Evolutionary conservation across 2,329 filamentous ascomycete genomes (phyloP), one percentile per base, ranked within the genome.

Genomic region (Sclerotinia nivalis): DNA sequence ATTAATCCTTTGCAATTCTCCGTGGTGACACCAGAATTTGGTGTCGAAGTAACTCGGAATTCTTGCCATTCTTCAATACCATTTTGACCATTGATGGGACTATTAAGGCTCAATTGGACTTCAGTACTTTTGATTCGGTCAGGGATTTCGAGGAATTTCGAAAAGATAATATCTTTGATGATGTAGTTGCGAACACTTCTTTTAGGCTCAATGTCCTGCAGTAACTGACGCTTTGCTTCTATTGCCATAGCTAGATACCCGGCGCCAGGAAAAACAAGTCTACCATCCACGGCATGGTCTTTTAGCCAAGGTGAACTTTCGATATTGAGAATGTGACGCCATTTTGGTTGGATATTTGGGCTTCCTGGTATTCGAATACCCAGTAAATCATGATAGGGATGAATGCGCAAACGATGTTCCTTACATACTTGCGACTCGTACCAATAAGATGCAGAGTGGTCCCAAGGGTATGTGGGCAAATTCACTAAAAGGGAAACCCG

Each of bases 391-490:
- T 55, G 49, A 45, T 58, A 58, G 4, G 64, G 64, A 47, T 66
- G 20, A 20, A 3, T 5, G 18, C 64, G 34, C 2, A 56, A n/a
- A 31, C 64, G 64, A 67, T 82, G 81, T n/a, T 82, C 80, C n/a
- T 77, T 74, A 25, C 83, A 83, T 4, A 84, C 75, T 60, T 84
- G 81, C 1, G 84, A 84, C 71, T 87, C 85, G 70, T 83, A 80
- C 85, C 85, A 87, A 74, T 85, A 85, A 0, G 74, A 77, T 45
- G 80, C 83, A 25, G 77, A 76, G 69, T 86, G 85, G 43, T 87
- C 84, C 84, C 85, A 87, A 1, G 83, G 80, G 70, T 87, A 87
- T 1, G 80, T 78, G 0, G 85, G 84, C 18, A 87, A 74, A 69
- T 85, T 22, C 18, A 8, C 15, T 7, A 47, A 28, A 25, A 66